Evolutionary conservation across 352 stramenopile species (phyloP).

Genomic region (Globisporangium echinulatum): DNA sequence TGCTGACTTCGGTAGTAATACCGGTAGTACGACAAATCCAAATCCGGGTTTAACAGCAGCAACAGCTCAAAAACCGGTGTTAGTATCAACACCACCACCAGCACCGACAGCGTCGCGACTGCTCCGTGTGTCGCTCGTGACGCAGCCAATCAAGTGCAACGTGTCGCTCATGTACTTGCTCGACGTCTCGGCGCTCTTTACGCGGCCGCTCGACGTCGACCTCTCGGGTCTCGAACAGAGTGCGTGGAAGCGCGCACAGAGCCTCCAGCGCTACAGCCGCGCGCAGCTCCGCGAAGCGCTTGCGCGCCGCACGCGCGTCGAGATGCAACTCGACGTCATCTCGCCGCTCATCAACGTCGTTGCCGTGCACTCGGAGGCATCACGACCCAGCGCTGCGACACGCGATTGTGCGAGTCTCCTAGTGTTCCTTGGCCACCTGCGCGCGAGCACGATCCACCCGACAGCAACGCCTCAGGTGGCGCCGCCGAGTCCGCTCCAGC

Average conservation of each 20-base stretch:
- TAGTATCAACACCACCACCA: no score
- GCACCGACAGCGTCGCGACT: conserved; percentile 16
- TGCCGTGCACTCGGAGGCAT: conserved; percentile 30
- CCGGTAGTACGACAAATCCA: neutral
- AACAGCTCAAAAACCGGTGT: no score
- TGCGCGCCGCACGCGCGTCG: conserved; percentile 58
- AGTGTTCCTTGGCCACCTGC: conserved; percentile 72
- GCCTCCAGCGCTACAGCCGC: conserved; percentile 66
- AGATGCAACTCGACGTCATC: conserved; percentile 72
- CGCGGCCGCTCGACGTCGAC: conserved; percentile 67
- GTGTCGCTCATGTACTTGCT: conserved; percentile 75
- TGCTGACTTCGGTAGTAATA: conserved; percentile 6
- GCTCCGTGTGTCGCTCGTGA: conserved; percentile 60
- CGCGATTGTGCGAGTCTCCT: conserved; percentile 31
- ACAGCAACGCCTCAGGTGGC: conserved; percentile 12
- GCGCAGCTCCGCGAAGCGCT: conserved; percentile 69
- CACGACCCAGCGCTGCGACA: conserved; percentile 4
- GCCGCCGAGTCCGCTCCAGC: conserved; percentile 10
- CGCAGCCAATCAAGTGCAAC: conserved; percentile 76
- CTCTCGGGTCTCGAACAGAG: conserved; percentile 63
- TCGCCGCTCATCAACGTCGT: conserved; percentile 74
- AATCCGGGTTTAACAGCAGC: no score
- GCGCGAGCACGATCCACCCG: conserved; percentile 49
- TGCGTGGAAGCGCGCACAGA: conserved; percentile 69
- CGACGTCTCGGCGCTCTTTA: conserved; percentile 59